A percentile compares a stretch with the other conserved stretches of the same genome.
Conservation (phyloP, 768 basidiomycete species). For the Boletus subcaerulescens region DNA sequence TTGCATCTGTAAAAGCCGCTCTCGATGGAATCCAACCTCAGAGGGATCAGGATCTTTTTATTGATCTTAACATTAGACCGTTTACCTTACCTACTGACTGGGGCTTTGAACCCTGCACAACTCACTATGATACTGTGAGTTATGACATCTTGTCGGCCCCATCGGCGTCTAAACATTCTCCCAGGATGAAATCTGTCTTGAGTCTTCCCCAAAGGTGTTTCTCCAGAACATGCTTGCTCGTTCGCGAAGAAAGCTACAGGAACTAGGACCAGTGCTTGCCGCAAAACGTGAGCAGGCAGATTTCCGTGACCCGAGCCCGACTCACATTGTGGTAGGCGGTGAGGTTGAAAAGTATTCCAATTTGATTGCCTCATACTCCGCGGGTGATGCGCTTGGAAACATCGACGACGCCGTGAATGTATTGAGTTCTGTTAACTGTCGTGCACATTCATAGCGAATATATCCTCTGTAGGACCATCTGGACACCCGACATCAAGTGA, state of each 20-base stretch:
- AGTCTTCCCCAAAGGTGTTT: constrained; percentile 69
- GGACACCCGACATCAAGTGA: constrained; percentile 59
- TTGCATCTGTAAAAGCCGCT: constrained; percentile 44
- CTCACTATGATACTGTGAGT: constrained; percentile 74
- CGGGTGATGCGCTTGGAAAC: constrained; percentile 49
- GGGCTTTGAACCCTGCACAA: constrained; percentile 71
- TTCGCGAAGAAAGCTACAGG: constrained; percentile 59
- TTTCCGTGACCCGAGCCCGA: constrained; percentile 2
- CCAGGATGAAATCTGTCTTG: constrained; percentile 52
- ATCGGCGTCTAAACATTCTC: constrained; percentile 1
- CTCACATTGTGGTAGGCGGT: constrained; percentile 37
- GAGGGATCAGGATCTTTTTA: constrained; percentile 69
- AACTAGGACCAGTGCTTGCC: constrained; percentile 55
- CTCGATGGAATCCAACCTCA: constrained; percentile 52
- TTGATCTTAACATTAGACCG: constrained; percentile 64
- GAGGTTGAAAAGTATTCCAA: constrained; percentile 53
- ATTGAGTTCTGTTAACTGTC: background rate
- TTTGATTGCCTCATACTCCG: constrained; percentile 45
- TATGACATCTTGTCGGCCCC: background rate
- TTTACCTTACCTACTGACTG: constrained; percentile 66
- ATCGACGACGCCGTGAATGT: constrained; percentile 39
- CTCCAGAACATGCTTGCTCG: constrained; percentile 74
- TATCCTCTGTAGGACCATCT: constrained; percentile 50
- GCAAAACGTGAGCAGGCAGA: constrained; percentile 51
- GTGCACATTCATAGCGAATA: constrained; percentile 1